Conservation (phyloP, 345 rosid species). For the Rhodamnia argentea region DNA sequence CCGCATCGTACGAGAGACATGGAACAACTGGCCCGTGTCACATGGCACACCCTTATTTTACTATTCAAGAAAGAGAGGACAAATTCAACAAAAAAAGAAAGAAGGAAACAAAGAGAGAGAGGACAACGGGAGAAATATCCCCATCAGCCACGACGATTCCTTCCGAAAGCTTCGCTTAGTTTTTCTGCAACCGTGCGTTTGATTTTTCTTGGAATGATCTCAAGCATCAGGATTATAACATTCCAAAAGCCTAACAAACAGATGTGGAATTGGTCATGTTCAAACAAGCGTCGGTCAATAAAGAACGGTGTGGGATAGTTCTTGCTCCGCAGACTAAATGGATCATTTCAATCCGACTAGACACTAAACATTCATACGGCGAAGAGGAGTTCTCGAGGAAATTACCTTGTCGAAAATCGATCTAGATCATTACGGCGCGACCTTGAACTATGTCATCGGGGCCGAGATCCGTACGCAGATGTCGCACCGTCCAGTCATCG, state of each 20-base stretch:
- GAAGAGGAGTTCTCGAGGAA: background rate
- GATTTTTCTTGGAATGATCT: background rate
- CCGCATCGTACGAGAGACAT: too few species aligned
- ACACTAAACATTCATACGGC: rapidly evolving
- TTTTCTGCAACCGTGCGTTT: background rate
- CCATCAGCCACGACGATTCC: background rate
- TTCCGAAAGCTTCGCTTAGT: background rate
- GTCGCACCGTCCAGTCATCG: background rate
- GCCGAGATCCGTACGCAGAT: rapidly evolving
- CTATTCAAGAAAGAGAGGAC: background rate
- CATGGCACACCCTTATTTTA: background rate
- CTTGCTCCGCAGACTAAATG: rapidly evolving
- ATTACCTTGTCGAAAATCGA: background rate
- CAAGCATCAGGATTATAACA: background rate
- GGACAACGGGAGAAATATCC: background rate
- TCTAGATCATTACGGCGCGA: rapidly evolving
- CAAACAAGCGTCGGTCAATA: background rate
- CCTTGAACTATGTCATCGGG: background rate
- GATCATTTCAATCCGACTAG: background rate
- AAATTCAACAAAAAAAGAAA: too few species aligned
- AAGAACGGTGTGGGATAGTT: background rate
- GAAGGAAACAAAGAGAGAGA: background rate
- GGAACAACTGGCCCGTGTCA: too few species aligned
- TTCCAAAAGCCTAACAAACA: background rate
- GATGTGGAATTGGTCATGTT: background rate